Evolutionary conservation across 108 stramenopile genomes (phyloP), one percentile per base, ranked within the genome.

Genomic region (Nitzschia inconspicua): DNA sequence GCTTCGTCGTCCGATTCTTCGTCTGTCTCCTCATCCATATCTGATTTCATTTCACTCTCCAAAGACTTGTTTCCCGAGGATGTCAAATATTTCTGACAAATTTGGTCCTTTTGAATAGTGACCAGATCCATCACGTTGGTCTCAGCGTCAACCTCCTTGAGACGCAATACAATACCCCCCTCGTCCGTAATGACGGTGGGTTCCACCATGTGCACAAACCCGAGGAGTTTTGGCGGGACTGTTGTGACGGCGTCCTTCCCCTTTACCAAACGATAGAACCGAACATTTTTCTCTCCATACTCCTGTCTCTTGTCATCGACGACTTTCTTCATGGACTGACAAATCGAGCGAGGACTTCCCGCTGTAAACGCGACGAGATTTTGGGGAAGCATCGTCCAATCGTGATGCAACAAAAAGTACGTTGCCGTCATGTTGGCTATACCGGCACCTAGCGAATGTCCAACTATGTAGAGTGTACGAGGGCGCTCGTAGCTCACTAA

Each of bases 391-490:
- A 60, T 4, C 1, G 39, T 36, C 77, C 77, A 84, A 43, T 84
- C 60, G 50, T 70, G 58, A 19, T 76, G 64, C 34, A 71, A 55
- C 24, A 79, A 44, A 35, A 79, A 84, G 56, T 84, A 77, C 37
- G 71, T 73, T 6, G 66, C 70, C 3, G 75, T 77, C 63, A 84
- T 27, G 13, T 78, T 84, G 9, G 82, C 75, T 60, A 84, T 73
- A 32, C 76, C 82, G 7, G 77, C 82, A 8, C 82, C 82, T 5
- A 84, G 34, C 4, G 69, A 72, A 61, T 84, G 82, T 6, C 82
- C 82, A n/a, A 68, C 66, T 9, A 84, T 67, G 42, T 65, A 76
- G 6, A 84, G 64, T 43, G 29, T 77, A 24, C 82, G 64, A 3
- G 78, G 82, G n/a, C 44, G 71, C 47, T 79, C 72, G 36, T 63